Evolutionary conservation across 805 yeast genomes (phyloP).

Genomic region (Kazachstania africana): DNA sequence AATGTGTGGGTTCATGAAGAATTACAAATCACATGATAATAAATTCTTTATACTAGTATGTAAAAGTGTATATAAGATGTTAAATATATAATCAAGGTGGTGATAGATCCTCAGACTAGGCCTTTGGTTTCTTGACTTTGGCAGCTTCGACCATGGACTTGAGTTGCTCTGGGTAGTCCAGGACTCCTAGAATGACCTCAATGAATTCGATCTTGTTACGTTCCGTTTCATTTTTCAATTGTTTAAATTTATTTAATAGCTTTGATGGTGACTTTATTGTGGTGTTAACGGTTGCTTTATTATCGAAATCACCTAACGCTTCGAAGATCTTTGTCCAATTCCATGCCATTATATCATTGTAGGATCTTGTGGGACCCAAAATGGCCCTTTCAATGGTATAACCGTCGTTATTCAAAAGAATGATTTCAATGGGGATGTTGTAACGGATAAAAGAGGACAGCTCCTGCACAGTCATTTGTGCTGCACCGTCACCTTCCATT

Average conservation of each 20-base stretch:
- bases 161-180: conserved; percentile 60
- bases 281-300: conserved; percentile 22
- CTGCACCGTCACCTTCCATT: conserved; percentile 87
- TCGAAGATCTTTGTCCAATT: conserved; percentile 61
- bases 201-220: conserved; percentile 35
- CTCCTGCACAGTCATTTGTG: conserved; percentile 91
- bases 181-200: conserved; percentile 46
- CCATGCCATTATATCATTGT: conserved; percentile 80
- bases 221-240: conserved; percentile 25
- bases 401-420: conserved; percentile 75
- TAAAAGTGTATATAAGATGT: too few species aligned
- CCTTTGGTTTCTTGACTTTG: too few species aligned
- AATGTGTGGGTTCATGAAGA: too few species aligned
- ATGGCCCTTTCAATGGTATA: conserved; percentile 85
- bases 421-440: conserved; percentile 52
- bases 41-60: too few species aligned
- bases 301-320: conserved; percentile 46
- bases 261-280: conserved; percentile 31
- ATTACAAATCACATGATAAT: too few species aligned
- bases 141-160: conserved; percentile 31
- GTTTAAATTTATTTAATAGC: conserved; percentile 27
- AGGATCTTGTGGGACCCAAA: conserved; percentile 61
- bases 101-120: too few species aligned
- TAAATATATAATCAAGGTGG: too few species aligned
- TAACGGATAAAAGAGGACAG: conserved; percentile 51